Conservation (phyloP, 306 rosid genomes). For the Quercus robur region DNA sequence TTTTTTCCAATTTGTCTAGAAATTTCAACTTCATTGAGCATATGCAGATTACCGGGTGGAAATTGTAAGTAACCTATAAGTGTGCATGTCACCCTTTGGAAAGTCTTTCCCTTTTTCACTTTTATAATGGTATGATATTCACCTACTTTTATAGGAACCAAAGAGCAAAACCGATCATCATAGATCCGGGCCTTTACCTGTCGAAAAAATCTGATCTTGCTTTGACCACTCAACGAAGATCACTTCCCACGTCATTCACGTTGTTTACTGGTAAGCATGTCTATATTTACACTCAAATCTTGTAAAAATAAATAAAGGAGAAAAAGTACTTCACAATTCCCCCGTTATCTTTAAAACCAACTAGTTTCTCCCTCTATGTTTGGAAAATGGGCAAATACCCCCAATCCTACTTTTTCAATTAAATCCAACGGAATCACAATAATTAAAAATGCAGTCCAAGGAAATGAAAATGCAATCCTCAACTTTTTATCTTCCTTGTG, state of each 20-base stretch:
- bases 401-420: no score
- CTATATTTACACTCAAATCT: no score
- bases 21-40: constrained; percentile 86
- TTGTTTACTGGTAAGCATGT: constrained; percentile 44
- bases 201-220: constrained; percentile 79
- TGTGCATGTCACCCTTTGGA: not conserved
- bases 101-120: not conserved
- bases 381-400: no score
- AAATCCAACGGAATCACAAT: no score
- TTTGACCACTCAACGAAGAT: constrained; percentile 73
- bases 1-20: constrained; percentile 78
- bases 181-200: constrained; percentile 60
- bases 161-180: constrained; percentile 85
- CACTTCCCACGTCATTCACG: constrained; percentile 82
- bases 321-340: no score
- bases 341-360: no score
- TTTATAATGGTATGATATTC: constrained; percentile 2
- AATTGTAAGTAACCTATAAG: constrained; percentile 61
- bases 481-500: no score
- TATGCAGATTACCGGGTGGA: constrained; percentile 73
- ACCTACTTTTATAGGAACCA: constrained; percentile 61
- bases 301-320: no score
- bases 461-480: no score
- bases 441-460: no score
- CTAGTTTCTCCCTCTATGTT: no score